A percentile compares a stretch with the other conserved stretches of the same genome.
These are phyloP conservation scores for Wickerhamiella lipophila DNA, from an alignment of 805 yeast genomes.

Conservation along the genomic window DNA sequence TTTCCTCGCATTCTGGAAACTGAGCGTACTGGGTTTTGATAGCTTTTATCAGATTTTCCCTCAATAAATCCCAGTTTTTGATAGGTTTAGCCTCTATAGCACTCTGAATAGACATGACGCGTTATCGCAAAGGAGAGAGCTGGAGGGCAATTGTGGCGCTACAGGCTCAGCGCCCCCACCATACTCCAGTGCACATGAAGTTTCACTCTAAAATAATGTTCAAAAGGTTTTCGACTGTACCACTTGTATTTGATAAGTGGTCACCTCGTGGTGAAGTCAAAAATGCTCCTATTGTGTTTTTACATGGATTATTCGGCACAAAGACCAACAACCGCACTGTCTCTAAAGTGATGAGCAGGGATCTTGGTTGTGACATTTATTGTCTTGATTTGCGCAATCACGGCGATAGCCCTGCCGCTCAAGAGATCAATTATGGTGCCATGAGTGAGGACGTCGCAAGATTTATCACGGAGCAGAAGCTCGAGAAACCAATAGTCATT, in stretches of 20 bases:
- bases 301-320: conserved; percentile 87
- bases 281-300: conserved; percentile 48
- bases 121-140: neutral
- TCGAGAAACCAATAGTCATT: conserved; percentile 27
- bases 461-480: conserved; percentile 41
- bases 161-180: no score
- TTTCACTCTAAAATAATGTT: neutral
- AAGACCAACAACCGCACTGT: conserved; percentile 69
- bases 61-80: conserved; percentile 12
- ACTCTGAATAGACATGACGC: neutral
- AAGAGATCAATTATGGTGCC: conserved; percentile 62
- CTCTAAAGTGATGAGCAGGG: conserved; percentile 38
- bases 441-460: conserved; percentile 75
- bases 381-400: conserved; percentile 69
- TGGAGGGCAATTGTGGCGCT: neutral
- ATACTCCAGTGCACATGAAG: neutral
- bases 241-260: conserved; percentile 22
- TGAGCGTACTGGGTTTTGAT: conserved; percentile 2
- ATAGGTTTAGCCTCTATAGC: conserved; percentile 4
- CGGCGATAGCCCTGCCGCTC: conserved; percentile 77
- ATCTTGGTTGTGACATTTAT: conserved; percentile 27
- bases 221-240: conserved; percentile 14
- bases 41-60: conserved; percentile 10
- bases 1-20: conserved; percentile 12
- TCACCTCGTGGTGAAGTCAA: conserved; percentile 15